Conservation (phyloP, 306 rosid species). For the Quercus cerris region DNA sequence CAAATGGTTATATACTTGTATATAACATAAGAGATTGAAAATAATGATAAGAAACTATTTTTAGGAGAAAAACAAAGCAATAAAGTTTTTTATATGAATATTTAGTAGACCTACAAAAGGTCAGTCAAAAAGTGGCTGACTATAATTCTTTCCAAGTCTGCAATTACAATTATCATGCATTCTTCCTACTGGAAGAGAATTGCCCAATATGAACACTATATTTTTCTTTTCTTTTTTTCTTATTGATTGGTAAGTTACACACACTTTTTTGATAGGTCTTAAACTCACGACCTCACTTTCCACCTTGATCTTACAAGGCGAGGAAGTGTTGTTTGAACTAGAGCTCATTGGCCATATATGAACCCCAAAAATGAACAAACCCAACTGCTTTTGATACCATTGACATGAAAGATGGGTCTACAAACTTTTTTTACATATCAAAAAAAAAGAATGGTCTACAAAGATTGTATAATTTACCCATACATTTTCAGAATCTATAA, state of each 20-base stretch:
- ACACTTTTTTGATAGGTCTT: too few relatives aligned
- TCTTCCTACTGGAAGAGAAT: conserved; percentile 4
- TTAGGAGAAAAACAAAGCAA: not conserved
- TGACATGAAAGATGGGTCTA: not conserved
- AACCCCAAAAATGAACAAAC: not conserved
- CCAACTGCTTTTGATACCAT: not conserved
- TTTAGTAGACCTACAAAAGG: not conserved
- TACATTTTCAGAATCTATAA: conserved; percentile 2
- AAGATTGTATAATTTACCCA: not conserved
- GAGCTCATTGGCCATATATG: not conserved
- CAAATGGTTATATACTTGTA: not conserved
- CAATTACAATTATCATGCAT: conserved; percentile 5
- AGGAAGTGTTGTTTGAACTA: too few relatives aligned
- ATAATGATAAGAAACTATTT: not conserved
- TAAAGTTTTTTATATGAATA: not conserved
- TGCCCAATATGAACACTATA: not conserved
- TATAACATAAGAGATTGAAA: not conserved
- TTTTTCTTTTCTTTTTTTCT: too few relatives aligned
- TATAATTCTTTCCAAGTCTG: not conserved
- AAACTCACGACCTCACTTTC: too few relatives aligned
- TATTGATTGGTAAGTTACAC: too few relatives aligned
- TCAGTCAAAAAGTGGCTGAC: not conserved
- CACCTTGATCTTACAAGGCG: too few relatives aligned
- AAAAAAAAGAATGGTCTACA: too few relatives aligned
- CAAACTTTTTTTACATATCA: not conserved